Base-by-base conservation (phyloP, 441 rosid genomes). In the Mallotus repandus region DNA sequence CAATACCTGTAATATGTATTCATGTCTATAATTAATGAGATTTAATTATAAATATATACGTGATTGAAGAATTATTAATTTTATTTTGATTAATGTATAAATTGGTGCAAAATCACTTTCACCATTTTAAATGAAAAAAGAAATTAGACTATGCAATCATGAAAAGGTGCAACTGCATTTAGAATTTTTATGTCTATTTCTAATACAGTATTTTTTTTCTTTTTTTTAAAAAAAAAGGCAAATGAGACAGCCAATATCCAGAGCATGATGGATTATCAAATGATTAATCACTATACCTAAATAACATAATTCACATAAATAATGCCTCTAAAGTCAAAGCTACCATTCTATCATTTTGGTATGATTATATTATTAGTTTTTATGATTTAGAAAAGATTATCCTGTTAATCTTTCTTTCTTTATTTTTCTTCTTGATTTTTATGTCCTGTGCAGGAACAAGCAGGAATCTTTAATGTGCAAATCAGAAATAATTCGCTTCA, bases 271-370 rank as follows among this genome's bases (percentile, higher is more conserved):
- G 22, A 7, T 60, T n/a, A 19, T 41, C 58, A 68, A 64, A 64
- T 74, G 41, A 58, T 64, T 69, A 58, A 19, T 14, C 63, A 57
- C 53, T 63, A 54, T 55, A 29, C 50, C 50, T 9, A 48, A 13
- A 49, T 8, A 1, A 5, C 60, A 18, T 63, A n/a, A 0, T 29
- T 29, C 32, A 43, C 9, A 43, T 7, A 45, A 9, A 7, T 45
- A 45, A 22, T 57, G 41, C 43, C 45, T 25, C 53, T 15, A 50
- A 68, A 75, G 74, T 79, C 82, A 76, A 75, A 64, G 70, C 68
- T 43, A 53, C 48, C n/a, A 38, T 74, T 78, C 68, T 63, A 57
- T 72, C 32, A 75, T 75, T 63, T 50, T 75, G 49, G 54, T 50
- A 76, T 58, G 61, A 75, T 67, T 57, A 29, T 48, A 21, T 15